Conservation (phyloP, 805 yeast genomes). For the Clavispora asparagi region DNA sequence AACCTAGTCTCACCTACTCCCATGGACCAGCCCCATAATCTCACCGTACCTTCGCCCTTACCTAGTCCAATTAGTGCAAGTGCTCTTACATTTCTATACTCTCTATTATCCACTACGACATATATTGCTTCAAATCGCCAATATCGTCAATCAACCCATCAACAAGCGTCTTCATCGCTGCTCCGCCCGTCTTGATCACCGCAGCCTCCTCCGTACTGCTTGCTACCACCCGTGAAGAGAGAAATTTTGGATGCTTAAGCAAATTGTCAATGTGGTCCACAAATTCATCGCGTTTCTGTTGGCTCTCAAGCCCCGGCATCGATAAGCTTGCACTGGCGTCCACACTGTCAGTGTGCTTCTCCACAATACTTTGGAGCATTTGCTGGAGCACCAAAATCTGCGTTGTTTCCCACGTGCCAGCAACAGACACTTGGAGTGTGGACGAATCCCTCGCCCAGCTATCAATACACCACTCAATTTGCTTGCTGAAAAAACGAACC, state of each 20-base stretch:
- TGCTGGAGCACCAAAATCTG: constrained; percentile 65
- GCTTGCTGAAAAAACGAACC: constrained; percentile 57
- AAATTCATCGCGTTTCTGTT: constrained; percentile 55
- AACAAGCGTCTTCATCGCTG: constrained; percentile 27
- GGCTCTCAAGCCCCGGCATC: constrained; percentile 59
- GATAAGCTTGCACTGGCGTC: constrained; percentile 10
- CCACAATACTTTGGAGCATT: constrained; percentile 44
- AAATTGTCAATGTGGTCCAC: constrained; percentile 61
- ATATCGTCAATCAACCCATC: constrained; percentile 46
- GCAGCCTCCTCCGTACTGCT: constrained; percentile 62
- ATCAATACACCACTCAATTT: constrained; percentile 55
- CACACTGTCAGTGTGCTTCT: constrained; percentile 44
- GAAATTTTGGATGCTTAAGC: constrained; percentile 80
- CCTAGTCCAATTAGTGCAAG: too few relatives aligned
- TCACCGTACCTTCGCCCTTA: too few relatives aligned
- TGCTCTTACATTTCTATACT: too few relatives aligned
- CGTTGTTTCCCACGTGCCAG: constrained; percentile 35
- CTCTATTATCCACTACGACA: not conserved
- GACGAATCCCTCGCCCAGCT: constrained; percentile 64
- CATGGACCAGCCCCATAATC: too few relatives aligned
- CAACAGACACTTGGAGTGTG: constrained; percentile 31
- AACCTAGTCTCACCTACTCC: too few relatives aligned
- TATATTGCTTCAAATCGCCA: constrained; percentile 44
- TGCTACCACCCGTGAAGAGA: constrained; percentile 63
- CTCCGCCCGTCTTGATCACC: constrained; percentile 45